Base-by-base conservation (phyloP, 371 early-diverging fungal genomes). In the Rhizomucor pusillus region DNA sequence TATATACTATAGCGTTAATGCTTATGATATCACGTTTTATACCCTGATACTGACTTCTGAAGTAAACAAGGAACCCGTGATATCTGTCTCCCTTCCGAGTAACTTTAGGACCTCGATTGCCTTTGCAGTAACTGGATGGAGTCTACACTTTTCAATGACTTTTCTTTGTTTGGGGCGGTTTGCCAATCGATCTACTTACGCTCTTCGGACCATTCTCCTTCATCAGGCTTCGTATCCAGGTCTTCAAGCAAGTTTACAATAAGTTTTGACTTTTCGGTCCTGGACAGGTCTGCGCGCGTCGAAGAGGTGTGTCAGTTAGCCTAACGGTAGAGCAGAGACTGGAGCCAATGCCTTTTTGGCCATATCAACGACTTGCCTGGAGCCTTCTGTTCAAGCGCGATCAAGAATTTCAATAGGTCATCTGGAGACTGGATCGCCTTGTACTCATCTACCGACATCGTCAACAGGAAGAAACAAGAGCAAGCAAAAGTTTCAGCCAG, bases 41-140 rank as follows among this genome's bases (percentile, higher is more conserved):
- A 29, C 7, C 39, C 40, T n/a, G 16, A 18, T 39, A 18, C 29
- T 19, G 48, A 51, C 57, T 36, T 43, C 24, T 23, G 49, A 20
- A 12, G 57, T 14, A 50, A 57, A 57, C 44, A 57, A 35, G 14
- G 35, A 33, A 11, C 50, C 57, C 5, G 50, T 22, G 3, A 49
- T 50, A 5, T 49, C 35, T 3, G 40, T 29, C 16, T 18, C 19
- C 1, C 57, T 50, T 14, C 57, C 57, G 18, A 57, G 11, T 20
- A 57, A n/a, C 25, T 57, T 57, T 4, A 57, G 36, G n/a, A 37
- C 39, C 43, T 57, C 43, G 11, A 57, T 19, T 13, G 40, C 57
- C 43, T 34, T 18, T 6, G 24, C 2, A 19, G 14, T 50, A n/a
- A 43, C 51, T 57, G 11, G 12, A 41, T 29, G 7, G 12, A 41